These are phyloP conservation scores for Fusarium neocosmosporiellum DNA, from an alignment of 2,329 filamentous ascomycete species.

Conservation along the genomic window DNA sequence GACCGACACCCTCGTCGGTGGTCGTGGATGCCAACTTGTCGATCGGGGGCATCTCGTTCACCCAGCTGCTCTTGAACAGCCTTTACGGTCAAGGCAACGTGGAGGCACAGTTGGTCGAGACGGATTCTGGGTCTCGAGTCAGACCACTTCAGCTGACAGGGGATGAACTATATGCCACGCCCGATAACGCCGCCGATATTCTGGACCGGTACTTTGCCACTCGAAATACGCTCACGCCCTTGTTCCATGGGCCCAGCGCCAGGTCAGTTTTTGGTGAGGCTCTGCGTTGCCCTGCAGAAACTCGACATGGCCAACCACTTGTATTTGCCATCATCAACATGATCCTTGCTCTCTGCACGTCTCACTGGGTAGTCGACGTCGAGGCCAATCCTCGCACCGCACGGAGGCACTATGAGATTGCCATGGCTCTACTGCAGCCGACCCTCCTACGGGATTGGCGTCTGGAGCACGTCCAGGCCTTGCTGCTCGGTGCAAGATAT, in stretches of 20 bases:
- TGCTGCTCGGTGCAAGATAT: background rate
- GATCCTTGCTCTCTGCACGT: background rate
- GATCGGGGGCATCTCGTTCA: background rate
- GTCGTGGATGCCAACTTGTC: background rate
- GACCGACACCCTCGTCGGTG: background rate
- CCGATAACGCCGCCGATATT: background rate
- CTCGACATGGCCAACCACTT: background rate
- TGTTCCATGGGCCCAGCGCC: background rate
- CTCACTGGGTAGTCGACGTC: background rate
- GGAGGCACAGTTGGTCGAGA: background rate
- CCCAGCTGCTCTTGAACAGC: background rate
- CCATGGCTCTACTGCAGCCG: background rate
- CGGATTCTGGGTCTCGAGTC: background rate
- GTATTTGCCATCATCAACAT: background rate
- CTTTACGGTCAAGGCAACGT: background rate
- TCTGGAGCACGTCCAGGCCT: background rate
- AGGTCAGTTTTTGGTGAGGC: background rate
- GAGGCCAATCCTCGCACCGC: background rate
- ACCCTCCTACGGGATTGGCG: background rate
- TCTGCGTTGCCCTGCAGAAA: constrained; percentile 47
- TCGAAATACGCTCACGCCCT: background rate
- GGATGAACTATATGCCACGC: background rate
- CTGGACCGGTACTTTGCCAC: background rate
- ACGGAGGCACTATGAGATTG: background rate
- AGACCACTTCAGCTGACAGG: background rate